These are phyloP conservation scores for Cyathus olla DNA, from an alignment of 1,284 basidiomycete species.

Conservation along the genomic window DNA sequence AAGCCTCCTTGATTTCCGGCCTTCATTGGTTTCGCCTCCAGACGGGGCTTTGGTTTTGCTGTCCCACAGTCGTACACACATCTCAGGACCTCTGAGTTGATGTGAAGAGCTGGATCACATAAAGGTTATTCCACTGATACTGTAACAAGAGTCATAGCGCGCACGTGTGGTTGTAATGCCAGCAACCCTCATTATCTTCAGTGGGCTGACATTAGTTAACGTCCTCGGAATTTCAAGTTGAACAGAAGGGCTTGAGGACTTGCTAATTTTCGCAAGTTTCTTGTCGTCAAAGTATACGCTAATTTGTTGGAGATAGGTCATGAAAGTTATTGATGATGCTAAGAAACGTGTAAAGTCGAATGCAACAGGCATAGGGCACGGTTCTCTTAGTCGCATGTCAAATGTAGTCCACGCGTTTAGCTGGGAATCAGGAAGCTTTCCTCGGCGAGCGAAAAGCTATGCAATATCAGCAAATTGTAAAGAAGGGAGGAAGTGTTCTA, in stretches of 20 bases:
- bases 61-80: slow-evolving; percentile 84
- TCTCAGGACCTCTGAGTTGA: slow-evolving; percentile 87
- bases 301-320: slow-evolving; percentile 84
- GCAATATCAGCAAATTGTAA: neutral
- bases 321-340: slow-evolving; percentile 95
- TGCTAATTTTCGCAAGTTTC: slow-evolving; percentile 81
- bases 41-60: slow-evolving; percentile 55
- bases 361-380: slow-evolving; percentile 83
- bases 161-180: slow-evolving; percentile 75
- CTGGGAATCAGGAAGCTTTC: slow-evolving; percentile 63
- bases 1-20: slow-evolving; percentile 62
- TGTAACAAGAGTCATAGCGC: slow-evolving; percentile 24
- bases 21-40: slow-evolving; percentile 39
- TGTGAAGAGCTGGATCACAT: slow-evolving; percentile 71
- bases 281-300: slow-evolving; percentile 86
- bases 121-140: neutral
- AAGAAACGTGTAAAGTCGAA: slow-evolving; percentile 94
- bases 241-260: slow-evolving; percentile 70
- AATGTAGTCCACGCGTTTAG: slow-evolving; percentile 84
- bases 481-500: neutral
- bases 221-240: slow-evolving; percentile 66
- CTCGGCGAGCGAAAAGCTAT: slow-evolving; percentile 82
- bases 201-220: slow-evolving; percentile 58
- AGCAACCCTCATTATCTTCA: slow-evolving; percentile 75
- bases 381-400: slow-evolving; percentile 90